Percentiles rank a stretch among this genome's conserved stretches.
Conservation (phyloP, 1,284 basidiomycete genomes). For the Sanghuangporus baumii region DNA sequence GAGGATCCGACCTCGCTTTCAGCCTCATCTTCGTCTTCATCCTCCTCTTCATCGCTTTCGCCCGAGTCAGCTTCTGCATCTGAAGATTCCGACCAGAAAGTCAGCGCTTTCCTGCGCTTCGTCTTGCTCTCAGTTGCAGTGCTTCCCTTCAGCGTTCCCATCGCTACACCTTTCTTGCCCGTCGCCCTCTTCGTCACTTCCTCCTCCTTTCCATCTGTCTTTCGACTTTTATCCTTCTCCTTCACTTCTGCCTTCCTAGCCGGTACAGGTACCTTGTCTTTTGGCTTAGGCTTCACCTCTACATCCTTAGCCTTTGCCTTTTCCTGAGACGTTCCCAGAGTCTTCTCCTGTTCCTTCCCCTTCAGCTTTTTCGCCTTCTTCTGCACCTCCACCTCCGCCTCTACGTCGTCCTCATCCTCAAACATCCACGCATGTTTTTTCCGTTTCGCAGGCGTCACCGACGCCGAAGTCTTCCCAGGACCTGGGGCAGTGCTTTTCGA, state of each 20-base stretch:
- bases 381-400: neutral
- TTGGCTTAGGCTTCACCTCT: neutral
- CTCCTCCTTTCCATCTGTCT: neutral
- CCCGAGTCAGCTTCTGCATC: slow-evolving; percentile 18
- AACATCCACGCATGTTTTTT: neutral
- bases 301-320: neutral
- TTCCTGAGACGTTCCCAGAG: neutral
- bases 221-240: slow-evolving; percentile 1
- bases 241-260: slow-evolving; percentile 6
- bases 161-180: slow-evolving; percentile 2
- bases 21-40: neutral
- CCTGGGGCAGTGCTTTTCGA: neutral
- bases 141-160: slow-evolving; percentile 13
- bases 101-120: neutral
- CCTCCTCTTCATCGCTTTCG: slow-evolving; percentile 10
- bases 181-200: slow-evolving; percentile 10
- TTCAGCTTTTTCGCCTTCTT: neutral
- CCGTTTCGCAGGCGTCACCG: neutral
- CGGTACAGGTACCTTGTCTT: neutral
- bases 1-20: neutral
- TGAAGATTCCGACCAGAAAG: neutral
- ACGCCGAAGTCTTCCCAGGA: neutral
- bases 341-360: neutral
- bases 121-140: neutral
- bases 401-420: slow-evolving; percentile 16